Evolutionary conservation across 352 stramenopile genomes (phyloP).

Genomic region (Phytophthora podocarpi): DNA sequence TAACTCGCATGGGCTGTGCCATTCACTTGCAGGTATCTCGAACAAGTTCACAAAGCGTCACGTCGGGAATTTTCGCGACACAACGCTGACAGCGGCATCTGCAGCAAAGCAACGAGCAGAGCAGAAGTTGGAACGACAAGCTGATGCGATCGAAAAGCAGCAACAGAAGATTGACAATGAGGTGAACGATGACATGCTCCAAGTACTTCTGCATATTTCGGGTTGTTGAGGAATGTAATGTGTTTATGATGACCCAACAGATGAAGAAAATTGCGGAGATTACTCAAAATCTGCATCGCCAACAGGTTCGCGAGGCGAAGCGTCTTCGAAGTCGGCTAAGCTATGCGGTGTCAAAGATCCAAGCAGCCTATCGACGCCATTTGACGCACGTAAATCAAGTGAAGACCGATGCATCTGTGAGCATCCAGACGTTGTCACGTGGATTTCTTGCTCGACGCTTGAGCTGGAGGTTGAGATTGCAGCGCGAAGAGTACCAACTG

Average conservation of each 20-base stretch:
- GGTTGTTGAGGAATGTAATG: not conserved
- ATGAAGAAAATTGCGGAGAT: conserved; percentile 83
- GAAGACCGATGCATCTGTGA: conserved; percentile 35
- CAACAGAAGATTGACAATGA: conserved; percentile 81
- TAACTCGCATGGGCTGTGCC: not conserved
- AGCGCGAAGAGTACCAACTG: conserved; percentile 19
- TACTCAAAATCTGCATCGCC: conserved; percentile 63
- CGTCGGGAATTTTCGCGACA: conserved; percentile 74
- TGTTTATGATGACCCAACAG: conserved; percentile 25
- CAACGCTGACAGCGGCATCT: conserved; percentile 70
- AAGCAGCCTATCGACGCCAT: conserved; percentile 46
- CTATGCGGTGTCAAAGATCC: conserved; percentile 56
- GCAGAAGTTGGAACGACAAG: conserved; percentile 63
- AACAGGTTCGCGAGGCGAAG: conserved; percentile 73
- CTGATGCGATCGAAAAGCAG: conserved; percentile 76
- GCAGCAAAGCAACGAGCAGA: conserved; percentile 70
- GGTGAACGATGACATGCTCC: too few species aligned
- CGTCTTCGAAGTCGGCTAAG: conserved; percentile 58
- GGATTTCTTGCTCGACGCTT: conserved; percentile 29
- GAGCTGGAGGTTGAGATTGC: conserved; percentile 10
- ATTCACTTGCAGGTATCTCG: conserved; percentile 60
- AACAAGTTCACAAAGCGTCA: conserved; percentile 86
- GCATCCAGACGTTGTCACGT: conserved; percentile 57
- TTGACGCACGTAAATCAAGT: conserved; percentile 7
- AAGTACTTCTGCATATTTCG: not conserved